Evolutionary conservation across 1,284 basidiomycete species (phyloP).

Genomic region (Leccinum pachyderme): DNA sequence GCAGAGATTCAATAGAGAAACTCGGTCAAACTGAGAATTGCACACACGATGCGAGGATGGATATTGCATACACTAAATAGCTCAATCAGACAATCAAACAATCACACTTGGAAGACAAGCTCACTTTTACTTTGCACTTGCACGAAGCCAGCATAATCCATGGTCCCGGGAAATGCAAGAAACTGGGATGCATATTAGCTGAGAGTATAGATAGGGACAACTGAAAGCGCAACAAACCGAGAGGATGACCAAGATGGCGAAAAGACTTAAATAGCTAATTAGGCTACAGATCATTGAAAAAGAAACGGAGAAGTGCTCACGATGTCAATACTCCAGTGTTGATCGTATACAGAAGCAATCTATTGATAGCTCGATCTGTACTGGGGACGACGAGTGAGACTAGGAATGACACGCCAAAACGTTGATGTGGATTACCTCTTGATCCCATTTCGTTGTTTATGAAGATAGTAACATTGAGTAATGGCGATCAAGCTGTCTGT

Average conservation of each 20-base stretch:
- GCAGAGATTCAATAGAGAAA: not conserved
- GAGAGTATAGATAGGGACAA: not conserved
- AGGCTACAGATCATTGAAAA: not conserved
- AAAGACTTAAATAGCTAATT: not conserved
- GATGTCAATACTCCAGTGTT: slow-evolving; percentile 13
- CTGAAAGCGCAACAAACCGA: not conserved
- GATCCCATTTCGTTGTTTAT: slow-evolving; percentile 7
- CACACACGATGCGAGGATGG: slow-evolving; percentile 13
- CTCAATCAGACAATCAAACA: not conserved
- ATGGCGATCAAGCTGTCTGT: slow-evolving; percentile 4
- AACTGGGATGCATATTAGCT: not conserved
- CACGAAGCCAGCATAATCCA: not conserved
- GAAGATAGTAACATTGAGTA: slow-evolving; percentile 13
- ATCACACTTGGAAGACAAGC: not conserved
- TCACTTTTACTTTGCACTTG: not conserved
- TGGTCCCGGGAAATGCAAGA: not conserved
- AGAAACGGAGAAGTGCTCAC: not conserved
- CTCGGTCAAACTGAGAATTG: not conserved
- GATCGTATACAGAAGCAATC: slow-evolving; percentile 12
- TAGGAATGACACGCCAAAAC: not conserved
- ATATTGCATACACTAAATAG: slow-evolving; percentile 1
- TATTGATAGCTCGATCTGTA: slow-evolving; percentile 12
- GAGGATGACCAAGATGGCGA: not conserved
- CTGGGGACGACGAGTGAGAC: not conserved
- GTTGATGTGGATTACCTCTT: slow-evolving; percentile 1